Evolutionary conservation across 1,139 yeast genomes (phyloP).

Genomic region (Arxiozyma heterogenica): DNA sequence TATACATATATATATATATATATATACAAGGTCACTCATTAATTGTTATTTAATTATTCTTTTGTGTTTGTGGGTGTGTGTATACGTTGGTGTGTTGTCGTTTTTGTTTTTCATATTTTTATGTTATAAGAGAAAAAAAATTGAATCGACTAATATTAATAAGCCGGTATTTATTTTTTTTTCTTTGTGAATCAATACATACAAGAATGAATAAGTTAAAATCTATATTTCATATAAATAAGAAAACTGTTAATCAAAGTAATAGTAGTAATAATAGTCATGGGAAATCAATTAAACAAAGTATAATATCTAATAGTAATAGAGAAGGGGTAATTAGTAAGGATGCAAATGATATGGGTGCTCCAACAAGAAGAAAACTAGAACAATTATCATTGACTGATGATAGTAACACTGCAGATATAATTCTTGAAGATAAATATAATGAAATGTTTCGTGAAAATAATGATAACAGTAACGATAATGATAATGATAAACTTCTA

Average conservation of each 20-base stretch:
- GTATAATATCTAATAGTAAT: neutral
- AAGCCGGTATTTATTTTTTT: no score
- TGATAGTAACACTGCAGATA: neutral
- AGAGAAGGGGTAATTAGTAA: no score
- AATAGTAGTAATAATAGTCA: neutral
- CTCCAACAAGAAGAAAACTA: neutral
- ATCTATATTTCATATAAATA: constrained; percentile 8
- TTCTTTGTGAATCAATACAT: neutral
- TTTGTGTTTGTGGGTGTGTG: no score
- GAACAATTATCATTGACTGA: constrained; percentile 1
- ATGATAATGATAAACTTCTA: neutral
- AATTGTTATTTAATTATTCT: no score
- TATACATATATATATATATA: no score
- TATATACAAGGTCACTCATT: no score
- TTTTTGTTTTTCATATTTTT: no score
- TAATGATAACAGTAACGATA: no score
- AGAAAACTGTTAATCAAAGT: neutral
- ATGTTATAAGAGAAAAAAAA: no score
- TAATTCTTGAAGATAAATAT: neutral
- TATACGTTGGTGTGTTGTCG: no score
- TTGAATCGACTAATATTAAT: no score
- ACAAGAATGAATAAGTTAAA: constrained; percentile 10
- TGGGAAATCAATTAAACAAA: neutral
- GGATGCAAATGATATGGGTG: neutral
- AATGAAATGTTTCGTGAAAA: neutral